phyloP scores from a whole-genome alignment of 441 rosid species.

The Daphne laureola region DNA sequence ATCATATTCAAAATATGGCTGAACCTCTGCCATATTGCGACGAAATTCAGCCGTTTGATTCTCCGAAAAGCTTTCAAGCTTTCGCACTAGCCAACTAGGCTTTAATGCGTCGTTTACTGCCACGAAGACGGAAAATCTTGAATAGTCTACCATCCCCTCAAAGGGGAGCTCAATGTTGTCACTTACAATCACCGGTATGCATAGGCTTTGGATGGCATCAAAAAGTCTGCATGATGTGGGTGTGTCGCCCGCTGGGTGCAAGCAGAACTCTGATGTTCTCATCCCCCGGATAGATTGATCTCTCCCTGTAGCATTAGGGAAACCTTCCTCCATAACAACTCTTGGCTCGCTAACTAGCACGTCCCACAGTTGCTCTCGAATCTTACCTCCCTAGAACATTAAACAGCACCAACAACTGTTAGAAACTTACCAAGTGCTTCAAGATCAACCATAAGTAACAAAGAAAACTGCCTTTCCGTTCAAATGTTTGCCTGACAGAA shows the following conservation, averaged over 20 bases:
- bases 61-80: slow-evolving; percentile 48
- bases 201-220: slow-evolving; percentile 89
- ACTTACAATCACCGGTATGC: slow-evolving; percentile 82
- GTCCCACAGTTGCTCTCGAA: slow-evolving; percentile 84
- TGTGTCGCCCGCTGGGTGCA: slow-evolving; percentile 96
- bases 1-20: slow-evolving; percentile 54
- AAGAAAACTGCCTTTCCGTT: not conserved
- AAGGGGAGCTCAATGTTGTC: slow-evolving; percentile 83
- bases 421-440: not conserved
- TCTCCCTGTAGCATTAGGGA: slow-evolving; percentile 85
- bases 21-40: slow-evolving; percentile 41
- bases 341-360: slow-evolving; percentile 50
- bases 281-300: slow-evolving; percentile 81
- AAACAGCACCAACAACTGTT: not conserved
- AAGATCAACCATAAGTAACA: not conserved
- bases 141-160: slow-evolving; percentile 75
- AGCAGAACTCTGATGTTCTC: slow-evolving; percentile 83
- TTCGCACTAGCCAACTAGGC: slow-evolving; percentile 57
- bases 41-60: slow-evolving; percentile 44
- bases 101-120: slow-evolving; percentile 62
- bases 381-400: slow-evolving; percentile 56
- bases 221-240: slow-evolving; percentile 92
- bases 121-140: slow-evolving; percentile 64
- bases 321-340: slow-evolving; percentile 89
- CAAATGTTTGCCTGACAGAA: too few relatives aligned